phyloP scores from a whole-genome alignment of 2,329 filamentous ascomycete genomes.

The Ophiocordyceps robertsii region DNA sequence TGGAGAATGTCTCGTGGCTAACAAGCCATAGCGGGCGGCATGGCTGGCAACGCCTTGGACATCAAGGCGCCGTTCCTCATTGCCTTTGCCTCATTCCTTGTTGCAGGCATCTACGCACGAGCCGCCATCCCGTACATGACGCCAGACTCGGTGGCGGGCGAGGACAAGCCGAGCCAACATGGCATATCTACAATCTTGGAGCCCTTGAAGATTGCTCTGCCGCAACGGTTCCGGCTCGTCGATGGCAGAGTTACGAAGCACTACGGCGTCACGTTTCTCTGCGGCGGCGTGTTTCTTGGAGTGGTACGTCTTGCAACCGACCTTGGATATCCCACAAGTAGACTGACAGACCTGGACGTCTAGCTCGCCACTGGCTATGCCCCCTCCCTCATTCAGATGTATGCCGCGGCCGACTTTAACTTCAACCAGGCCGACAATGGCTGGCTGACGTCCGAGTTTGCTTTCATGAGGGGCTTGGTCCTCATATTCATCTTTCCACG shows the following conservation, averaged over 20 bases:
- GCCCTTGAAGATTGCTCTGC: slow-evolving; percentile 26
- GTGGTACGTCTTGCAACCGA: slow-evolving; percentile 29
- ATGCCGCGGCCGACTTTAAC: slow-evolving; percentile 39
- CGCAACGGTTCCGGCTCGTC: slow-evolving; percentile 36
- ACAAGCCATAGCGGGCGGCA: slow-evolving; percentile 36
- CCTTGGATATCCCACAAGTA: too few species aligned
- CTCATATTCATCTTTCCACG: slow-evolving; percentile 39
- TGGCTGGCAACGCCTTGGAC: slow-evolving; percentile 48
- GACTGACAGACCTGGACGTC: not conserved
- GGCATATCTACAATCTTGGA: not conserved
- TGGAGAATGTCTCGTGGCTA: not conserved
- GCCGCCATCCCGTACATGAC: not conserved
- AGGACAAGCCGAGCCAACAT: not conserved
- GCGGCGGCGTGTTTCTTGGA: slow-evolving; percentile 51
- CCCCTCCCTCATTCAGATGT: slow-evolving; percentile 46
- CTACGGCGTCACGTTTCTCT: slow-evolving; percentile 50
- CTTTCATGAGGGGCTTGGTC: slow-evolving; percentile 40
- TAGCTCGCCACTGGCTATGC: slow-evolving; percentile 55
- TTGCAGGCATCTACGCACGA: slow-evolving; percentile 26
- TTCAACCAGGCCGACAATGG: slow-evolving; percentile 44
- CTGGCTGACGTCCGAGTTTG: slow-evolving; percentile 41
- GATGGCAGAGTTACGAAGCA: slow-evolving; percentile 39
- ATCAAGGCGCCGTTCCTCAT: slow-evolving; percentile 52
- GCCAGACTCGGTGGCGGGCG: not conserved
- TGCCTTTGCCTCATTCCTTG: slow-evolving; percentile 42